Evolutionary conservation across 2,329 filamentous ascomycete species (phyloP), one percentile per base, ranked within the genome.

Genomic region (Xylaria sp.): DNA sequence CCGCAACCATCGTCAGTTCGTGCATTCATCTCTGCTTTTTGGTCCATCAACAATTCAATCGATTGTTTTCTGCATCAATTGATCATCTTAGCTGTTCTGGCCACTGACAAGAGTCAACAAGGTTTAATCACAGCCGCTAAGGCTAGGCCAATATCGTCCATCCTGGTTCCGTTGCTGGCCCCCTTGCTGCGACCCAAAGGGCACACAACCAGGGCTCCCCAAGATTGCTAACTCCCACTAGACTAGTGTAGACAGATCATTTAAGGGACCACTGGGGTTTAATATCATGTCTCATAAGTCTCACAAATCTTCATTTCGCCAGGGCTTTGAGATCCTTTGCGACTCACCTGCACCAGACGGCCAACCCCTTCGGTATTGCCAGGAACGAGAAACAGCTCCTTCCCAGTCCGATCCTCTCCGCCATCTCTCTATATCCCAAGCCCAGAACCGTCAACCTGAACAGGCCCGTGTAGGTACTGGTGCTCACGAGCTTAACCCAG

Each of bases 381-480:
- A 38, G 61, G 54, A 43, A 7, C 46, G 43, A 62, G 54, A 43
- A 7, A 43, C 59, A 35, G 57, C 66, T 54, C 58, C 53, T 61
- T 58, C 56, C 47, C 60, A 47, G 12, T 53, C 62, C 55, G 60
- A 67, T 28, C 38, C 66, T 52, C 72, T 78, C n/a, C 61, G 68
- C 51, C 70, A 75, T 25, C 63, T 76, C 23, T 67, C 75, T 23
- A 54, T 74, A 46, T 68, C 70, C 61, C 70, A 71, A 21, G 65
- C 72, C 14, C 72, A 75, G 55, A 76, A 76, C 50, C 68, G 63
- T 14, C 65, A 65, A 60, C 69, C 78, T 11, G 68, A 72, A 60
- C 73, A 74, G 58, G 72, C 79, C 51, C 75, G 75, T 60, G 64
- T 69, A 57, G 55, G 61, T 35, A 33, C 53, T 15, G 63, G 60